Conservation (phyloP, 805 yeast species). For the Yarrowia sp. region DNA sequence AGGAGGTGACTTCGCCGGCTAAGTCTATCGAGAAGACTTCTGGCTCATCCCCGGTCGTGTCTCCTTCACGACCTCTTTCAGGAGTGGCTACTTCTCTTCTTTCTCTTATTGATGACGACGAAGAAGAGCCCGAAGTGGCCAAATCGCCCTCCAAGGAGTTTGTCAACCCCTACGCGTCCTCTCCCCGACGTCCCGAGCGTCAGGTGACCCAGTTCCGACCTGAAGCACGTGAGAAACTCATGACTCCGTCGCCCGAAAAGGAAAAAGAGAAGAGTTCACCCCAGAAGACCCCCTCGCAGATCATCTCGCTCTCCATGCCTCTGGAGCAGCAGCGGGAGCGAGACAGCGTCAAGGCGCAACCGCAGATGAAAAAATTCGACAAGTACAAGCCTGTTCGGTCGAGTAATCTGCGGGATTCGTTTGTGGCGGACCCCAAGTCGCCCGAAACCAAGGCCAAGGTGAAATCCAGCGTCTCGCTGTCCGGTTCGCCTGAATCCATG, state of each 20-base stretch:
- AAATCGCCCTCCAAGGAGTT: background rate
- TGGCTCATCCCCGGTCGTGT: background rate
- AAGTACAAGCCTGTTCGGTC: constrained; percentile 19
- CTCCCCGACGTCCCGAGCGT: constrained; percentile 5
- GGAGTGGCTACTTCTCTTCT: constrained; percentile 8
- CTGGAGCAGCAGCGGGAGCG: constrained; percentile 18
- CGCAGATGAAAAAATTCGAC: constrained; percentile 10
- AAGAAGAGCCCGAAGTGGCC: background rate
- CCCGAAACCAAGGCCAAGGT: background rate
- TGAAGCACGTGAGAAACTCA: background rate
- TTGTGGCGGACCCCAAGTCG: constrained; percentile 12
- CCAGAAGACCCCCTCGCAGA: background rate
- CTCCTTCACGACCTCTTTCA: constrained; percentile 1
- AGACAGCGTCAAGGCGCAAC: constrained; percentile 20
- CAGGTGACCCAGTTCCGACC: background rate
- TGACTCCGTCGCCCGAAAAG: constrained; percentile 14
- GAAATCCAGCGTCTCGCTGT: background rate
- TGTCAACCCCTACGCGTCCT: constrained; percentile 9
- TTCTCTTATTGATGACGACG: constrained; percentile 21
- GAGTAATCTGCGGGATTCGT: constrained; percentile 6
- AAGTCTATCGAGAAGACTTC: background rate
- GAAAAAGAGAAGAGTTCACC: background rate
- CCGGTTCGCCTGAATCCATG: background rate
- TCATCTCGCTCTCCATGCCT: constrained; percentile 18
- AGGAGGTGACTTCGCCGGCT: background rate